Evolutionary conservation across 192 early-diverging fungal species (phyloP), one percentile per base, ranked within the genome.

Genomic region (Neocallimastix lanati): DNA sequence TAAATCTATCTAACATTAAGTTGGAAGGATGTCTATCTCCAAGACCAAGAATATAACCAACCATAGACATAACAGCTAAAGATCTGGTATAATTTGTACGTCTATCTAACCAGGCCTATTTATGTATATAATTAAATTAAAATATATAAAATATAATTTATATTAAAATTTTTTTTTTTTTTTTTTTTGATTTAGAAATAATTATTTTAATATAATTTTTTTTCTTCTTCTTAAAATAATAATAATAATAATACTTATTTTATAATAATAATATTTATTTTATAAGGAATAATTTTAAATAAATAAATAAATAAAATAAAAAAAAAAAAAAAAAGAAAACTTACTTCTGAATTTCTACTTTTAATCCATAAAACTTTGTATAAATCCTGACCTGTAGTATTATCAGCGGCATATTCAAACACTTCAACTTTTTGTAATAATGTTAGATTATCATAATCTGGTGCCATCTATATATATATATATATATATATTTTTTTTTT

Each of bases 1-100:
- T 93, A 28, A 88, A 88, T 16, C 91, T 81, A 80, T 98, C 92
- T 29, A 98, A 81, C 95, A 99, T 95, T 40, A 99, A 86, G 83
- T 99, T 99, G 37, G 94, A 95, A 5, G 95, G 96, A 84, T 99
- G 97, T 13, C 97, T 85, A 87, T 99, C 97, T 4, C 97, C 97
- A 35, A 99, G 84, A 28, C 97, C 97, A n/a, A 99, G 86, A 25
- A 99, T 94, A 84, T 99, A 99, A 13, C 97, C 97, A 13, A 95
- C 96, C 93, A 99, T 98, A 0, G 97, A 99, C 95, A 97, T 99
- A 15, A 95, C 92, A 9, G 95, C 97, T 79, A 99, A 86, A 9
- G 95, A 96, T 77, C 97, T 82, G 2, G 96, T 98, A 83, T 97
- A 99, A 81, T 94, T 98, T 11, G 95, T 99, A 28, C 97, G 88